Percentiles rank a stretch among this genome's conserved stretches.
Conservation (phyloP, 225 moss, liverwort and hornwort species). For the Straminergon stramineum region DNA sequence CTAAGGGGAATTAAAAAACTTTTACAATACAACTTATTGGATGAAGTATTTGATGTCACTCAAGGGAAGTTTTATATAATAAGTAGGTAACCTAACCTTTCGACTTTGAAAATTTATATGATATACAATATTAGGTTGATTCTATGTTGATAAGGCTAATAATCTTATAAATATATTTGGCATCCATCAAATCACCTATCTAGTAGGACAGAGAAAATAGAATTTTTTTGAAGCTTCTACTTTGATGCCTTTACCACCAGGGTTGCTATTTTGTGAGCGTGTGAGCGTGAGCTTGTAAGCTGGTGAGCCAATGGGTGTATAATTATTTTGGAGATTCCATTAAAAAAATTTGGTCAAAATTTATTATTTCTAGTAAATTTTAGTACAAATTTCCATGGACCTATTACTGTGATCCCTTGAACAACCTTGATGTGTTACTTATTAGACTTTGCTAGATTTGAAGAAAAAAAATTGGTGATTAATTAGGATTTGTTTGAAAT, state of each 20-base stretch:
- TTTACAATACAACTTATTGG: background rate
- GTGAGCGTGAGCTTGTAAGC: too few relatives aligned
- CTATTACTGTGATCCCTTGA: too few relatives aligned
- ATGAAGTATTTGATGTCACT: background rate
- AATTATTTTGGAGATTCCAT: too few relatives aligned
- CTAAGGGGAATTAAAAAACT: fast-evolving
- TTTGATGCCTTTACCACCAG: background rate
- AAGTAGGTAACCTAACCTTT: background rate
- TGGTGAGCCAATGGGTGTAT: too few relatives aligned
- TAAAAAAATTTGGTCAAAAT: too few relatives aligned
- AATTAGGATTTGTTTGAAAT: too few relatives aligned
- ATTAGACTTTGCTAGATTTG: too few relatives aligned
- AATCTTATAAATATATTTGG: background rate
- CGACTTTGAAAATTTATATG: background rate
- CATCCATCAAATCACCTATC: background rate
- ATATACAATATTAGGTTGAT: background rate
- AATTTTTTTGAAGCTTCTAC: background rate
- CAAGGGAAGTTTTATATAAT: fast-evolving
- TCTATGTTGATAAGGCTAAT: background rate
- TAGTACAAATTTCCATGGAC: too few relatives aligned
- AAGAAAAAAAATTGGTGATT: too few relatives aligned
- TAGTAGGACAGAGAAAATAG: background rate
- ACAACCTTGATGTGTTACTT: too few relatives aligned
- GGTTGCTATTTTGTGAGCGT: too few relatives aligned
- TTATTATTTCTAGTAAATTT: too few relatives aligned